A percentile compares a stretch with the other conserved stretches of the same genome.
Conservation (phyloP, 176 grass and related monocot species). For the Miscanthus lutarioriparius region DNA sequence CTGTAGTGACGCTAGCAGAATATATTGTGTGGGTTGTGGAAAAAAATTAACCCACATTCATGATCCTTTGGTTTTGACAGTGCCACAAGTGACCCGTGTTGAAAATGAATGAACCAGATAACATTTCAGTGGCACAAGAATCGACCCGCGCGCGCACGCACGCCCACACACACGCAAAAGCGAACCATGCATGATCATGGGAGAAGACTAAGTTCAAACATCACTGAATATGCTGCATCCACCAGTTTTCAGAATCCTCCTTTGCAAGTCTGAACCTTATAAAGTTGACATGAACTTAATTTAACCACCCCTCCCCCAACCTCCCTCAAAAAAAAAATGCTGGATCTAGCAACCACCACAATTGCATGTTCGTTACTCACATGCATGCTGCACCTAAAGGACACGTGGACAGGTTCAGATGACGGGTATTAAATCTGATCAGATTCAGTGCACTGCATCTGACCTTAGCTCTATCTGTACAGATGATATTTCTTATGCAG, state of each 20-base stretch:
- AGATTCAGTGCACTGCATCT: constrained; percentile 43
- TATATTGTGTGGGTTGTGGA: not conserved
- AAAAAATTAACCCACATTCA: not conserved
- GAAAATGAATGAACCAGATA: not conserved
- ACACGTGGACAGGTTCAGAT: constrained; percentile 3
- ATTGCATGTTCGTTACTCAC: constrained; percentile 11
- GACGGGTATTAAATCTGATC: not conserved
- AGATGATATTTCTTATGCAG: not conserved
- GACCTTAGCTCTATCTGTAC: constrained; percentile 4
- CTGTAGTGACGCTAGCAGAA: not conserved
- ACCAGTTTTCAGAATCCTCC: constrained; percentile 1
- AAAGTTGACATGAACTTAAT: not conserved
- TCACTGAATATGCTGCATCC: constrained; percentile 10
- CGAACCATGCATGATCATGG: not conserved
- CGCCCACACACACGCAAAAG: not conserved
- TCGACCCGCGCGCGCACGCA: not conserved
- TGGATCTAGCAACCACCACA: not conserved
- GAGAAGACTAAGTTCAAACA: constrained; percentile 1
- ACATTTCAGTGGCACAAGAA: not conserved
- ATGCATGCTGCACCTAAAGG: not conserved
- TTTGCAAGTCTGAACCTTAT: not conserved
- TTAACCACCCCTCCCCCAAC: not conserved
- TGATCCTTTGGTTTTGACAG: not conserved
- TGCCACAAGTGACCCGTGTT: not conserved
- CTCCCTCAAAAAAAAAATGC: too few species aligned